Conservation (phyloP, 495 filamentous ascomycete genomes). For the Podospora conica region DNA sequence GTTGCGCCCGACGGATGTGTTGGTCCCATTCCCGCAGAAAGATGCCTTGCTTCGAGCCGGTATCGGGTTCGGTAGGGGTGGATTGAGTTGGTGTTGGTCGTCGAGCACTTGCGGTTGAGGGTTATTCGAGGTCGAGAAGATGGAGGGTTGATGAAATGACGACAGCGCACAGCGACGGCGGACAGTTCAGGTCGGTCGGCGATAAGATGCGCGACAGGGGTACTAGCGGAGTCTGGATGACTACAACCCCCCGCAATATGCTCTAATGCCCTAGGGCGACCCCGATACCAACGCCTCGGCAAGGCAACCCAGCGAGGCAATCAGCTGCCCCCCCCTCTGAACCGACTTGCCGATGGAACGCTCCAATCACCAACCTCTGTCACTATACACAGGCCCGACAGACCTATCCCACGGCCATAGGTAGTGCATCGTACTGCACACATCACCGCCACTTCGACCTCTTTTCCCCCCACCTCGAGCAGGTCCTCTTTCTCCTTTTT, state of each 20-base stretch:
- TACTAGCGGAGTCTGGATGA: no score
- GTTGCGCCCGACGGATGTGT: neutral
- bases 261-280: neutral
- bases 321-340: neutral
- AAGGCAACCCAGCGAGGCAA: neutral
- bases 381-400: neutral
- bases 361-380: neutral
- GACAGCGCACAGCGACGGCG: neutral
- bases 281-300: neutral
- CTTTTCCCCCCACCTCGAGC: neutral
- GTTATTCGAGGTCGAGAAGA: neutral
- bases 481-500: neutral
- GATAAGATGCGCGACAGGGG: no score
- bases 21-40: neutral
- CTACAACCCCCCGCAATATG: neutral
- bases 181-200: neutral
- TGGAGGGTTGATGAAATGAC: neutral
- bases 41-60: neutral
- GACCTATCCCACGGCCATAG: neutral
- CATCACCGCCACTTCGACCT: neutral
- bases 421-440: neutral
- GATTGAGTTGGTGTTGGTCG: neutral
- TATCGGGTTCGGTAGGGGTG: neutral
- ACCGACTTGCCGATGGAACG: neutral
- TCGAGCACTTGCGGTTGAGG: neutral